Evolutionary conservation across 352 stramenopile species (phyloP), one percentile per base, ranked within the genome.

Genomic region (Phytophthora quininea): DNA sequence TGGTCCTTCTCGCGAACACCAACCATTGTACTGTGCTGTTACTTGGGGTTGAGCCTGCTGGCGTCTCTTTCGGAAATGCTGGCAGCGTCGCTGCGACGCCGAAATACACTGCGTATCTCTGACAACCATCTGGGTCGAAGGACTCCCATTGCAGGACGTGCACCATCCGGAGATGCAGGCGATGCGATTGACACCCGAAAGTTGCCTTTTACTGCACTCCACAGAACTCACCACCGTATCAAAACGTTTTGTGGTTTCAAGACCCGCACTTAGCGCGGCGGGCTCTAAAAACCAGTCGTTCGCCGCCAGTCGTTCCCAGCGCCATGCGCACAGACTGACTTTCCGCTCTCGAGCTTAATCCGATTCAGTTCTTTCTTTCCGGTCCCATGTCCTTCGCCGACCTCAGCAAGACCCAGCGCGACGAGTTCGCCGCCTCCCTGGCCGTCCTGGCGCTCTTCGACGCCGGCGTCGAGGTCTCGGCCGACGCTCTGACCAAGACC

Each of bases 371-470:
- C 72, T 76, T 69, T 76, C 77, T 80, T 80, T 75, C 82, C 77
- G 79, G 69, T 69, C 67, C 74, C 82, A 95, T 93, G 84, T 87
- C 82, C 71, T 92, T 95, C 84, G 84, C 85, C 74, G 83, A 93
- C 64, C 76, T 95, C 53, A 91, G 76, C 77, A 83, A 80, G 65
- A 82, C 69, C 77, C 84, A 95, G 71, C 93, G 91, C 80, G 82
- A 96, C 71, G 88, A 96, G 71, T 81, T 93, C 58, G 88, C 83
- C 71, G 86, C 87, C 51, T 96, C 88, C 65, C 78, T 96, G 71
- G 86, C 88, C 62, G 74, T 95, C 45, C 82, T 96, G 56, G 86
- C 88, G 54, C 76, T 96, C 59, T 82, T 76, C 74, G 88, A 96
- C 69, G 71, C 84, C 46, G 72, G 88, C 49, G 84, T 78, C 45